phyloP scores from a whole-genome alignment of 2,329 filamentous ascomycete species.

The Ophiognomonia clavigignenti-juglandacearum region DNA sequence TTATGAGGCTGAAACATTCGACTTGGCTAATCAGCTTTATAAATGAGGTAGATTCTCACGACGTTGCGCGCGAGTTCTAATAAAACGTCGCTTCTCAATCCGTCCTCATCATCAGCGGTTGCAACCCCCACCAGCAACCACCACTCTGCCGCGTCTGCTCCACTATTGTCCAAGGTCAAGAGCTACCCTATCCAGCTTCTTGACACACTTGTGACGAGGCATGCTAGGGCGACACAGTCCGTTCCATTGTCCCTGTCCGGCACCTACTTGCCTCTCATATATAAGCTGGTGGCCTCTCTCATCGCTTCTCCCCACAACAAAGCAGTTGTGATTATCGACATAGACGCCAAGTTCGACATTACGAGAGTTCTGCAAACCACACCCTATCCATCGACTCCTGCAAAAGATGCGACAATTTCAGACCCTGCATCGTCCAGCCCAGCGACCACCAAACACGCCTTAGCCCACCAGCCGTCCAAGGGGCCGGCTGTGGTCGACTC shows the following conservation, averaged over 20 bases:
- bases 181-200: constrained; percentile 39
- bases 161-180: constrained; percentile 11
- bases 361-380: constrained; percentile 35
- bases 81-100: constrained; percentile 11
- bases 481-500: background rate
- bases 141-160: constrained; percentile 1
- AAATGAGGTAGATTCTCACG: constrained; percentile 25
- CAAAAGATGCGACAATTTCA: background rate
- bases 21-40: no score
- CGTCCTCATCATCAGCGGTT: constrained; percentile 1
- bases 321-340: constrained; percentile 50
- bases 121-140: constrained; percentile 15
- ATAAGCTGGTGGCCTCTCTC: constrained; percentile 48
- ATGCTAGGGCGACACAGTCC: constrained; percentile 44
- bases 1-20: constrained; percentile 1
- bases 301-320: constrained; percentile 42
- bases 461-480: background rate
- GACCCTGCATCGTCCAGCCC: background rate
- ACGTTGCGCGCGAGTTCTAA: constrained; percentile 22
- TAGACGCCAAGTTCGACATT: constrained; percentile 50
- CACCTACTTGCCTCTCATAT: constrained; percentile 49
- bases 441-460: background rate
- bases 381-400: constrained; percentile 2
- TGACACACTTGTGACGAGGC: constrained; percentile 39
- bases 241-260: constrained; percentile 46